Evolutionary conservation across 2,329 filamentous ascomycete genomes (phyloP), one percentile per base, ranked within the genome.

Genomic region (Pseudogymnoascus sp.): DNA sequence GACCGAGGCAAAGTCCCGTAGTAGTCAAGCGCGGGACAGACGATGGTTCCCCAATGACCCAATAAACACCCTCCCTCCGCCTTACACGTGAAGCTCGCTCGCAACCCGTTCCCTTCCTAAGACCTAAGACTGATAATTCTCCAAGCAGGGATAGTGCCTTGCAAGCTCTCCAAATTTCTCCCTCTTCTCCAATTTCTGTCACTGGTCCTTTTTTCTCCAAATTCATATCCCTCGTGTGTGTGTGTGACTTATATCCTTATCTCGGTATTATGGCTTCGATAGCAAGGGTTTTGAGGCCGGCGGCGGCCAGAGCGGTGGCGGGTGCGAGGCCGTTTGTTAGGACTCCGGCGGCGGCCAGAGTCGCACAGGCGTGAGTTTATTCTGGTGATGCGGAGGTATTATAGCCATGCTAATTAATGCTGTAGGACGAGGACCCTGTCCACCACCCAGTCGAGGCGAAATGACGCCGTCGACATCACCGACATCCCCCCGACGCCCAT

Each of bases 401-500:
- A 37, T 57, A 12, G 34, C 28, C 28, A 57, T 63, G 30, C 39
- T 61, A 50, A 47, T 39, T 38, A 54, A 6, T 32, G 18, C 28
- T 38, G 8, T 59, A 79, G 76, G 65, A 67, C 72, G 11, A 82
- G 85, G 66, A 70, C 79, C 18, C 80, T 91, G 62, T 88, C 86
- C 37, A 81, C 81, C 57, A 88, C 86, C 0, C 66, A 79, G 47
- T 73, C 76, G 64, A 80, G 80, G 67, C 81, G 78, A 67, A 78
- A 79, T 66, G 74, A 81, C 64, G 70, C 73, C 57, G 69, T 78
- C 63, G 81, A 94, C 74, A 85, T 96, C 69, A 81, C 86, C 64
- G 86, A 89, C 57, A 82, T 97, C 66, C 86, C 88, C 0, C 93
- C 94, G 1, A 97, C 93, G 5, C 94, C 94, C 59, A 96, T 99